These are phyloP conservation scores for Podospora australis DNA, from an alignment of 495 filamentous ascomycete genomes.

Conservation along the genomic window DNA sequence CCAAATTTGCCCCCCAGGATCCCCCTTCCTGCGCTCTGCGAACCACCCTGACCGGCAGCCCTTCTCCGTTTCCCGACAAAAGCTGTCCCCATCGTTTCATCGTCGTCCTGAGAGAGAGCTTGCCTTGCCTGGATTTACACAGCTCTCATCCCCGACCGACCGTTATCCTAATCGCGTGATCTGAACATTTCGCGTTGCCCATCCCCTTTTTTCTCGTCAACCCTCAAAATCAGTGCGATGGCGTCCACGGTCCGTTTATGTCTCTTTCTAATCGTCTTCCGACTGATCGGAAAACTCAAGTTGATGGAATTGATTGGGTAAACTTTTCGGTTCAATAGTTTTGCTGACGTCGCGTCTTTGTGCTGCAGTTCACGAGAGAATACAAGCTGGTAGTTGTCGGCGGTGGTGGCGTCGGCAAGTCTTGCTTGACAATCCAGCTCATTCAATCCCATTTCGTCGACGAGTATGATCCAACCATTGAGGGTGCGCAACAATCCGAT, in stretches of 20 bases:
- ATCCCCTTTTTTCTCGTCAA: background rate
- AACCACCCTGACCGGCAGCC: conserved; percentile 5
- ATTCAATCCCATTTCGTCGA: conserved; percentile 99
- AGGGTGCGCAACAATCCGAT: conserved; percentile 59
- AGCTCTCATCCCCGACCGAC: conserved; percentile 6
- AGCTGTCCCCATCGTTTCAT: conserved; percentile 4
- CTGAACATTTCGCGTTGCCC: background rate
- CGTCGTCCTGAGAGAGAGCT: background rate
- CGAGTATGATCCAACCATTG: conserved; percentile 98
- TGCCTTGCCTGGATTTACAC: background rate
- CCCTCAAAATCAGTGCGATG: conserved; percentile 10
- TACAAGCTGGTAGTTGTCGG: conserved; percentile 98
- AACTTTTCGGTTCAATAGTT: background rate
- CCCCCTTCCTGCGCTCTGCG: conserved; percentile 4
- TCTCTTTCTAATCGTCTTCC: conserved; percentile 2
- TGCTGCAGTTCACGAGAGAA: conserved; percentile 84
- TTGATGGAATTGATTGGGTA: background rate
- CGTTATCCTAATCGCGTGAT: conserved; percentile 4
- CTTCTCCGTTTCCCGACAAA: conserved; percentile 5
- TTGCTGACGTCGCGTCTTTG: conserved; percentile 8
- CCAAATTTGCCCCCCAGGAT: conserved; percentile 1
- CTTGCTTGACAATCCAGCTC: conserved; percentile 97
- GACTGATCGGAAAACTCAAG: background rate
- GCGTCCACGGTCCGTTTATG: conserved; percentile 15
- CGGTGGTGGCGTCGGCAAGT: conserved; percentile 97